These are phyloP conservation scores for Cercophora scortea DNA, from an alignment of 495 filamentous ascomycete species.

Conservation along the genomic window DNA sequence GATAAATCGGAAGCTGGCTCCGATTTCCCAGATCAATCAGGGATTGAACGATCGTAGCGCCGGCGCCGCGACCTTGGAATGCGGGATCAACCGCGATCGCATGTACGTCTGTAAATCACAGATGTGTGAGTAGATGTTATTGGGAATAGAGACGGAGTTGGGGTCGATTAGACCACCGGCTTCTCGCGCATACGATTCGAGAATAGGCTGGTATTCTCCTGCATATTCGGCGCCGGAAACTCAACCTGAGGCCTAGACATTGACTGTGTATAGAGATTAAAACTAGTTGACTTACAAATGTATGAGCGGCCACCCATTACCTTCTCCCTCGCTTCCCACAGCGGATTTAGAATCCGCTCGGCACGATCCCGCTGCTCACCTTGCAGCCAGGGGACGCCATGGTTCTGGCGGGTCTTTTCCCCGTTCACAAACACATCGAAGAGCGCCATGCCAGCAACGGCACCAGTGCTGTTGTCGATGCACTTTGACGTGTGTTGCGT, in stretches of 20 bases:
- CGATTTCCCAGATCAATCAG: slow-evolving; percentile 32
- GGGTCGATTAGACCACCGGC: too few species aligned
- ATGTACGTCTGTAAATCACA: slow-evolving; percentile 15
- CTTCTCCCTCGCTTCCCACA: slow-evolving; percentile 26
- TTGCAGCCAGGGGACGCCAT: slow-evolving; percentile 24
- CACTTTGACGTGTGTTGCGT: slow-evolving; percentile 33
- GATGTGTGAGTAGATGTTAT: not conserved
- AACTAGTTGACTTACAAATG: slow-evolving; percentile 21
- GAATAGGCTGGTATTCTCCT: too few species aligned
- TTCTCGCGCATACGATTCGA: too few species aligned
- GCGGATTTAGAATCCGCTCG: slow-evolving; percentile 16
- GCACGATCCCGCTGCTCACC: slow-evolving; percentile 21
- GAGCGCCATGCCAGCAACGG: slow-evolving; percentile 28
- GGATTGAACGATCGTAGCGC: slow-evolving; percentile 31
- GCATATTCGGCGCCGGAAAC: too few species aligned
- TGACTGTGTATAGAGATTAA: too few species aligned
- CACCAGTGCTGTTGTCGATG: slow-evolving; percentile 22
- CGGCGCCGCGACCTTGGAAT: slow-evolving; percentile 35
- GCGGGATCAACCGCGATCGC: slow-evolving; percentile 22
- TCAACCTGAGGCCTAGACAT: too few species aligned
- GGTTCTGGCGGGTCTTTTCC: slow-evolving; percentile 15
- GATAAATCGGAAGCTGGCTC: slow-evolving; percentile 22
- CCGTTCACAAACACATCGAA: slow-evolving; percentile 21
- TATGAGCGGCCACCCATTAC: slow-evolving; percentile 18
- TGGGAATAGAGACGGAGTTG: too few species aligned